phyloP scores from a whole-genome alignment of 768 basidiomycete genomes.

The Amanita inopinata region DNA sequence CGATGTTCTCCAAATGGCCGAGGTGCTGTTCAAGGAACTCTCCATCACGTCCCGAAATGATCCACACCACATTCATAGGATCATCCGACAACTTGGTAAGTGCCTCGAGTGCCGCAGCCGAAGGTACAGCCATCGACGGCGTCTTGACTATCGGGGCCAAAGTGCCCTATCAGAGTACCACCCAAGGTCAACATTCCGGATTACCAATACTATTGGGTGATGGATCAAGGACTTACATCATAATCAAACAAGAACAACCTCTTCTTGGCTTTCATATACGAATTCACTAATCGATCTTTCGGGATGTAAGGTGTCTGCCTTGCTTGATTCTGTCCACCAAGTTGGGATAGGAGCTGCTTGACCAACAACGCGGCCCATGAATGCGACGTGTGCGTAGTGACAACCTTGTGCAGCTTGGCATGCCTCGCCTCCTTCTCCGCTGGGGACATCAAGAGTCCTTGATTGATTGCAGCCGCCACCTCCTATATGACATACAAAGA shows the following conservation, averaged over 20 bases:
- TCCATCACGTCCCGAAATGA: constrained; percentile 94
- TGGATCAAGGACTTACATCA: constrained; percentile 48
- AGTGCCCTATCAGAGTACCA: constrained; percentile 59
- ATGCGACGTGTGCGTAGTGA: constrained; percentile 89
- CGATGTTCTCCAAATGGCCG: constrained; percentile 72
- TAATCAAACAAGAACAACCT: constrained; percentile 93
- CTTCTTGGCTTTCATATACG: constrained; percentile 67
- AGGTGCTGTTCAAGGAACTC: constrained; percentile 88
- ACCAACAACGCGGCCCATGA: constrained; percentile 89
- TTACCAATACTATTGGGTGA: constrained; percentile 2
- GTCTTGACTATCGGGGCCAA: constrained; percentile 95
- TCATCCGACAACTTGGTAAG: constrained; percentile 66
- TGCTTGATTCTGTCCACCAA: constrained; percentile 70
- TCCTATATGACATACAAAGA: constrained; percentile 34
- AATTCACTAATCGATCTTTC: constrained; percentile 40
- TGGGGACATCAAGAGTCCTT: constrained; percentile 73
- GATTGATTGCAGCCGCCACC: constrained; percentile 84
- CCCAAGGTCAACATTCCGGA: no score
- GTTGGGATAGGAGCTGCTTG: constrained; percentile 78
- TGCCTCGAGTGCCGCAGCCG: constrained; percentile 60
- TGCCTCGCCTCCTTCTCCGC: constrained; percentile 72
- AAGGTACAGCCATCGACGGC: constrained; percentile 81
- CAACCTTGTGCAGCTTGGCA: constrained; percentile 65
- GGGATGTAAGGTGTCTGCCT: constrained; percentile 82
- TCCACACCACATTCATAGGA: constrained; percentile 88